Percentiles rank a stretch among this genome's conserved stretches.
Conservation (phyloP, 2,329 filamentous ascomycete genomes). For the Nigrograna mackinnonii region DNA sequence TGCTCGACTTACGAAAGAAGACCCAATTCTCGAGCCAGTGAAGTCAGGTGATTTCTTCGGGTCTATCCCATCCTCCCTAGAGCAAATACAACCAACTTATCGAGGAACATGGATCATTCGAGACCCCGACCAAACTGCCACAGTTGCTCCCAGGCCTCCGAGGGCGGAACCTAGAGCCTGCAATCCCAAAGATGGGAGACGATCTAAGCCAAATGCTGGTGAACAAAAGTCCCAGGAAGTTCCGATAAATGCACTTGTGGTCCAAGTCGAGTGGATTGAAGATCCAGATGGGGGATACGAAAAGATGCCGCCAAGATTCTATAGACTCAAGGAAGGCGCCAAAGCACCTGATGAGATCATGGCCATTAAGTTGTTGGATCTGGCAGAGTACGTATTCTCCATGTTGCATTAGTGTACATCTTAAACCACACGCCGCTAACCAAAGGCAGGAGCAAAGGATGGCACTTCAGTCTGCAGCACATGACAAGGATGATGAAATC, state of each 20-base stretch:
- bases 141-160: background rate
- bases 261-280: slow-evolving; percentile 35
- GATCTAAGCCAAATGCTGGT: too few relatives aligned
- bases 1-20: slow-evolving; percentile 15
- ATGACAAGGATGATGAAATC: slow-evolving; percentile 18
- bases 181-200: too few relatives aligned
- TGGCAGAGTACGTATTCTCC: slow-evolving; percentile 24
- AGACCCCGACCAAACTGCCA: slow-evolving; percentile 20
- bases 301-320: slow-evolving; percentile 26
- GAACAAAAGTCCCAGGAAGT: background rate
- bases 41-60: slow-evolving; percentile 22
- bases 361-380: slow-evolving; percentile 36
- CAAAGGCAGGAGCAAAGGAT: slow-evolving; percentile 21
- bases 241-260: slow-evolving; percentile 14
- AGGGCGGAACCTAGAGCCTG: too few relatives aligned
- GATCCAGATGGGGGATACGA: slow-evolving; percentile 34
- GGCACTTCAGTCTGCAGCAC: slow-evolving; percentile 34
- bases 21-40: slow-evolving; percentile 26
- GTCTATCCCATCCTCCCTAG: slow-evolving; percentile 14
- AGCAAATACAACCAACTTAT: slow-evolving; percentile 23
- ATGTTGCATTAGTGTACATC: background rate
- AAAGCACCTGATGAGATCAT: slow-evolving; percentile 21
- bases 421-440: slow-evolving; percentile 16
- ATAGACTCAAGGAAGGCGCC: slow-evolving; percentile 18
- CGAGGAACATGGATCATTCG: slow-evolving; percentile 32